A percentile compares a stretch with the other conserved stretches of the same genome.
Evolutionary conservation across 1,139 yeast genomes (phyloP).

Genomic region (Taphrina communis): DNA sequence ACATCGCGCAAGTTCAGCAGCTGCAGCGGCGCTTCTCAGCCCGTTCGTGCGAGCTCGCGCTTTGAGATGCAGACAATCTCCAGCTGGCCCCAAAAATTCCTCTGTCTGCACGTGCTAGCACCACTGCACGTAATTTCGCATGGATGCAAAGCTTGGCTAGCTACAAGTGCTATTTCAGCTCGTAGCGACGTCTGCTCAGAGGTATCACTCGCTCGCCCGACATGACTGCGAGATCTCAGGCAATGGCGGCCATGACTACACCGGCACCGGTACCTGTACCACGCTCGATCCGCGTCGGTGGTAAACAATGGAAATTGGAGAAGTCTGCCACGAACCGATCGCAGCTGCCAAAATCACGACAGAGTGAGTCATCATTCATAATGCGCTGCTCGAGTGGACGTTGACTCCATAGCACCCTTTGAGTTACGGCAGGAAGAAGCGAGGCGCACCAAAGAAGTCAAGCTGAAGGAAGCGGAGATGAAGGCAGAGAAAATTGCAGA

Average conservation of each 20-base stretch:
- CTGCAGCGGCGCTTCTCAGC: not conserved
- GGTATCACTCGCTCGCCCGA: not conserved
- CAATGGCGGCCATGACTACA: slow-evolving; percentile 23
- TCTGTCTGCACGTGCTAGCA: not conserved
- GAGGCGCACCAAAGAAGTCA: slow-evolving; percentile 26
- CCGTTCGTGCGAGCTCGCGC: not conserved
- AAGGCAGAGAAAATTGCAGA: slow-evolving; percentile 31
- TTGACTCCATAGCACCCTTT: slow-evolving; percentile 11
- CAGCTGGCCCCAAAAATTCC: not conserved
- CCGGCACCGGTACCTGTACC: slow-evolving; percentile 19
- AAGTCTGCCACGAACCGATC: slow-evolving; percentile 37
- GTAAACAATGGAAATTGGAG: slow-evolving; percentile 36
- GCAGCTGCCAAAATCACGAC: slow-evolving; percentile 26
- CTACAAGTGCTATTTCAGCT: not conserved
- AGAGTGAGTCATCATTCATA: slow-evolving; percentile 5
- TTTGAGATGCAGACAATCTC: not conserved
- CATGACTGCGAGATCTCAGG: slow-evolving; percentile 37
- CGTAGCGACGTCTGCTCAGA: not conserved
- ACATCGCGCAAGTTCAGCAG: not conserved
- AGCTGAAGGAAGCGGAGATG: slow-evolving; percentile 35
- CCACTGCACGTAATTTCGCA: too few species aligned
- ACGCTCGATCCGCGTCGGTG: slow-evolving; percentile 27
- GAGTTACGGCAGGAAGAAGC: slow-evolving; percentile 34
- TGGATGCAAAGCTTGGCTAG: too few species aligned
- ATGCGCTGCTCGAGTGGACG: too few species aligned